Percentiles rank a stretch among this genome's conserved stretches.
These are phyloP conservation scores for Phlegmacium glaucopus DNA, from an alignment of 768 basidiomycete species.

Conservation along the genomic window DNA sequence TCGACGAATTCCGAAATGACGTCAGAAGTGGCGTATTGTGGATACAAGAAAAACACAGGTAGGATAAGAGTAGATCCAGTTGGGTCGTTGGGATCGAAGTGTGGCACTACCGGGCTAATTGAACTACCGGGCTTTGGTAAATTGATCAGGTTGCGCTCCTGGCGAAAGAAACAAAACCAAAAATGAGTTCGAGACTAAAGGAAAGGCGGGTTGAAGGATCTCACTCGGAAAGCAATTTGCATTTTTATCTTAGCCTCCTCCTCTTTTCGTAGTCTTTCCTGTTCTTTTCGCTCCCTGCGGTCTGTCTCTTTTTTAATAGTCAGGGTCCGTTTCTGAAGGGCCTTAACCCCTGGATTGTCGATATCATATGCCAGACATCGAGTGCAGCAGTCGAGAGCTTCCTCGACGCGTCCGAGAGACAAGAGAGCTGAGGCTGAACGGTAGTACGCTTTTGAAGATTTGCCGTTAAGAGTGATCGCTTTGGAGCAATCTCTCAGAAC, in stretches of 20 bases:
- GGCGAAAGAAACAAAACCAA: neutral
- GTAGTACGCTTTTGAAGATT: conserved; percentile 81
- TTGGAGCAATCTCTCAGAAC: conserved; percentile 84
- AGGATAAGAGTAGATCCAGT: conserved; percentile 61
- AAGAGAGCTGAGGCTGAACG: conserved; percentile 79
- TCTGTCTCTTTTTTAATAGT: conserved; percentile 49
- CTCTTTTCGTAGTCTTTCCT: conserved; percentile 46
- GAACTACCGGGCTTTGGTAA: conserved; percentile 50
- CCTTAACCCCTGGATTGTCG: conserved; percentile 50
- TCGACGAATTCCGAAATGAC: conserved; percentile 85
- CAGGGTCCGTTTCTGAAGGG: conserved; percentile 43
- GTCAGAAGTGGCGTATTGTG: conserved; percentile 86
- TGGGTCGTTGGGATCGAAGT: conserved; percentile 65
- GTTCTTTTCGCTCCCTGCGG: conserved; percentile 45
- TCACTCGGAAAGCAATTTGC: conserved; percentile 61
- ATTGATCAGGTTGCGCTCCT: conserved; percentile 74
- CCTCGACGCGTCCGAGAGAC: conserved; percentile 69
- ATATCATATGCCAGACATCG: conserved; percentile 61
- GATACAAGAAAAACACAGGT: conserved; percentile 93
- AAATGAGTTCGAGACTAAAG: conserved; percentile 2
- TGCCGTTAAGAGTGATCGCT: conserved; percentile 58
- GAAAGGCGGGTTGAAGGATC: conserved; percentile 14
- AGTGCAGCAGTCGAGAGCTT: conserved; percentile 80
- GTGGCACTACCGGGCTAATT: conserved; percentile 56
- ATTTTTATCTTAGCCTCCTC: conserved; percentile 52